Evolutionary conservation across 148 eudicot species (phyloP), one percentile per base, ranked within the genome.

Genomic region (Simmondsia chinensis): DNA sequence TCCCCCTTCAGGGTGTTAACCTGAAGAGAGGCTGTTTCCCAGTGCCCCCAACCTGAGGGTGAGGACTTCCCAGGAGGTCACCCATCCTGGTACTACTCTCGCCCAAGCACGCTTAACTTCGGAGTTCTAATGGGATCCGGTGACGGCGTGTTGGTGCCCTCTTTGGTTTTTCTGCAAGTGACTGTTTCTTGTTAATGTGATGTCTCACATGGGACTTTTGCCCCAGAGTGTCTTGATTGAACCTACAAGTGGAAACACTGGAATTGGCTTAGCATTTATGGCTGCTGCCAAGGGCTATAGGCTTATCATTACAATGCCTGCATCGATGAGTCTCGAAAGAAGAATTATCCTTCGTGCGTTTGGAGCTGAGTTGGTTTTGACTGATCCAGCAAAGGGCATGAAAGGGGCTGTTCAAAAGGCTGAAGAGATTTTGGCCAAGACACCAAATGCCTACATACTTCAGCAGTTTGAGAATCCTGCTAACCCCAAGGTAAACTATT

Each of bases 401-500:
- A 82, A 74, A 52, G 99, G 99, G 20, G 91, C 99, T 50, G 72
- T 93, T 63, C 76, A 79, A 39, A 82, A 82, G 67, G 99, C 96
- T 43, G 94, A 93, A 60, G 87, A 86, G 50, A 93, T 93, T 52
- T 39, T 86, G 62, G 80, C 46, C 42, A 77, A 50, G 28, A 86
- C 83, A 34, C 94, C 86, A 10, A 52, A 82, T 60, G 71, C 99
- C 18, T 93, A 79, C 75, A 86, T 93, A 82, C 96, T 79, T 66
- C 94, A 86, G 56, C 99, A 93, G 45, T 93, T 93, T 67, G 96
- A 93, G 61, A 93, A 93, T 54, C 89, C 99, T 33, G 99, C 99
- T 22, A 93, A 93, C 65, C 99, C 99, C 22, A 80, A 93, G 96
- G 99, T 89, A 2, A 13, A 37, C 21, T 21, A 11, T 30, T 30